Conservation (phyloP, 768 basidiomycete genomes). For the Suillus alpinus region DNA sequence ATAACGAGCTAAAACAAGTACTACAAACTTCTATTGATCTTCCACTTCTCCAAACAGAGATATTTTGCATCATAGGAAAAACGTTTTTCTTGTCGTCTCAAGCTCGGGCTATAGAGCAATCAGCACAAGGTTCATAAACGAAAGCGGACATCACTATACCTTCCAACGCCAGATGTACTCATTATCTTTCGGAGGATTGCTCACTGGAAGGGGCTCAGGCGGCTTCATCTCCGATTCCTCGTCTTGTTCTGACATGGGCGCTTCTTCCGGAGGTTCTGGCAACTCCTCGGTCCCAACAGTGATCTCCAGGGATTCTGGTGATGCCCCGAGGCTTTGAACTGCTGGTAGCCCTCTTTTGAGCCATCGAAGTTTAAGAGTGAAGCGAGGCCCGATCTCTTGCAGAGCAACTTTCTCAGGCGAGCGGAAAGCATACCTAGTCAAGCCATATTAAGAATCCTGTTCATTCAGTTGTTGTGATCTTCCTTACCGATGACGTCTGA, state of each 20-base stretch:
- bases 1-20: not conserved
- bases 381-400: slow-evolving; percentile 97
- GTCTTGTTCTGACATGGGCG: slow-evolving; percentile 11
- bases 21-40: not conserved
- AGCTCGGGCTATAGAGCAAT: slow-evolving; percentile 70
- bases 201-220: slow-evolving; percentile 10
- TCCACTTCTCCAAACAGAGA: not conserved
- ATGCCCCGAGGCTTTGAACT: slow-evolving; percentile 66
- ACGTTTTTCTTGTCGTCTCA: slow-evolving; percentile 86
- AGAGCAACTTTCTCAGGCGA: slow-evolving; percentile 87
- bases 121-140: slow-evolving; percentile 5
- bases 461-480: not conserved
- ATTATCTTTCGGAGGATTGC: slow-evolving; percentile 63
- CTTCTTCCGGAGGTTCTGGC: slow-evolving; percentile 13
- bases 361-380: slow-evolving; percentile 91
- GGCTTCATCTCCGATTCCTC: slow-evolving; percentile 18
- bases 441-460: slow-evolving; percentile 9
- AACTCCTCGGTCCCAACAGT: slow-evolving; percentile 41
- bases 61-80: slow-evolving; percentile 63
- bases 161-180: slow-evolving; percentile 91
- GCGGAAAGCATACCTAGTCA: slow-evolving; percentile 80
- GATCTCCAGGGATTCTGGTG: slow-evolving; percentile 54
- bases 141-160: slow-evolving; percentile 42
- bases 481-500: slow-evolving; percentile 85
- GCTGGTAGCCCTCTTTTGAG: slow-evolving; percentile 86